A percentile compares a stretch with the other conserved stretches of the same genome.
These are phyloP conservation scores for Plantago ovata DNA, from an alignment of 257 asterid genomes.

Conservation along the genomic window DNA sequence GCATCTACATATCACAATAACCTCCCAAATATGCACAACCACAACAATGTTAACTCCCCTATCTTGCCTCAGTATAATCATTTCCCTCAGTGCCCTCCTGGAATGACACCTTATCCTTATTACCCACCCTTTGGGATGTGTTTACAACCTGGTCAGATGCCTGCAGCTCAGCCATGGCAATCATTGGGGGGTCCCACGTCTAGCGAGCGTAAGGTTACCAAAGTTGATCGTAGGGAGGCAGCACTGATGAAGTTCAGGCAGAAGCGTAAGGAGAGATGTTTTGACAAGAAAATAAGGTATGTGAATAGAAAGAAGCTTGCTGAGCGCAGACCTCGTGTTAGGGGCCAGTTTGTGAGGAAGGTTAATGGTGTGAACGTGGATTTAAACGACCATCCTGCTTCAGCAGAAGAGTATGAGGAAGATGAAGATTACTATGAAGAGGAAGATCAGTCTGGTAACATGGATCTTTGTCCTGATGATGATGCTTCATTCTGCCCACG, in stretches of 20 bases:
- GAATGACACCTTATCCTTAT: constrained; percentile 60
- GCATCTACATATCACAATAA: constrained; percentile 45
- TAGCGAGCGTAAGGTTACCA: constrained; percentile 40
- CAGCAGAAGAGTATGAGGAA: constrained; percentile 59
- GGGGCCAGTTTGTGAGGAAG: constrained; percentile 96
- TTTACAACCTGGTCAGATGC: constrained; percentile 66
- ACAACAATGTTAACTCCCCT: constrained; percentile 44
- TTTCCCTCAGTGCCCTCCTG: constrained; percentile 53
- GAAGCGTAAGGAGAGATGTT: constrained; percentile 89
- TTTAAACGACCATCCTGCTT: constrained; percentile 83
- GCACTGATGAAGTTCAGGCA: constrained; percentile 90
- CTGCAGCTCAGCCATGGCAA: constrained; percentile 60
- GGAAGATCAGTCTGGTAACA: constrained; percentile 29
- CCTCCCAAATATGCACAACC: constrained; percentile 44
- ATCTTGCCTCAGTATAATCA: constrained; percentile 61
- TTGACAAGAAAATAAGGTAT: constrained; percentile 90
- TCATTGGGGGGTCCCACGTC: constrained; percentile 40
- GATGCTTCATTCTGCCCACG: constrained; percentile 33
- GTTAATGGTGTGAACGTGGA: constrained; percentile 65
- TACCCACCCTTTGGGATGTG: constrained; percentile 71
- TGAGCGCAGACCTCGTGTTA: constrained; percentile 88
- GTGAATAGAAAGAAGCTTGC: constrained; percentile 85
- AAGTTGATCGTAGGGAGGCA: constrained; percentile 76
- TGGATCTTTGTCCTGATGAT: constrained; percentile 33
- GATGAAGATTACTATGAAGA: constrained; percentile 42